These are phyloP conservation scores for Castanea sativa DNA, from an alignment of 306 rosid species.

Conservation along the genomic window DNA sequence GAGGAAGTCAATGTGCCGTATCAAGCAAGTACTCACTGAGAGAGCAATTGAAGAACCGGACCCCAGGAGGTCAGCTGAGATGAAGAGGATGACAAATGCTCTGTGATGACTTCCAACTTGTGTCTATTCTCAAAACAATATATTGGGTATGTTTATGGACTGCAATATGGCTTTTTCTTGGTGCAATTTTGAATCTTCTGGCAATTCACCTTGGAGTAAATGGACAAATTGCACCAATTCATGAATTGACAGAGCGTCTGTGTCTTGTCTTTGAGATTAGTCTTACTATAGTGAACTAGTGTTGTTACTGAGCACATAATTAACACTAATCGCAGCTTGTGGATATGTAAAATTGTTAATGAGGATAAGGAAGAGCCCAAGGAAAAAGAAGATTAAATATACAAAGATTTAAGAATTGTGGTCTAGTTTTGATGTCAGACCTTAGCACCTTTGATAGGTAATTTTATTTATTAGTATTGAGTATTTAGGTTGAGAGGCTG, in stretches of 20 bases:
- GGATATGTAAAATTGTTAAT: neutral
- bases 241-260: neutral
- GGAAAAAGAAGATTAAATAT: too few species aligned
- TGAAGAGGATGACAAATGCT: conserved; percentile 88
- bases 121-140: neutral
- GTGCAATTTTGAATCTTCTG: neutral
- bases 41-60: conserved; percentile 96
- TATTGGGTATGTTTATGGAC: conserved; percentile 1
- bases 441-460: too few species aligned
- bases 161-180: neutral
- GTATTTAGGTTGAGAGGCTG: too few species aligned
- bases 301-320: neutral
- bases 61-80: conserved; percentile 89
- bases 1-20: conserved; percentile 96
- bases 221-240: neutral
- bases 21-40: conserved; percentile 94
- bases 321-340: neutral
- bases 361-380: too few species aligned
- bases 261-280: neutral
- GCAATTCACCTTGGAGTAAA: neutral
- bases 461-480: too few species aligned
- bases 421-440: too few species aligned
- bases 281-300: neutral
- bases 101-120: conserved; percentile 44
- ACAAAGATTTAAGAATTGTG: too few species aligned